Percentiles rank a stretch among this genome's conserved stretches.
These are phyloP conservation scores for Trichoderma erinaceum DNA, from an alignment of 495 filamentous ascomycete species.

Conservation along the genomic window DNA sequence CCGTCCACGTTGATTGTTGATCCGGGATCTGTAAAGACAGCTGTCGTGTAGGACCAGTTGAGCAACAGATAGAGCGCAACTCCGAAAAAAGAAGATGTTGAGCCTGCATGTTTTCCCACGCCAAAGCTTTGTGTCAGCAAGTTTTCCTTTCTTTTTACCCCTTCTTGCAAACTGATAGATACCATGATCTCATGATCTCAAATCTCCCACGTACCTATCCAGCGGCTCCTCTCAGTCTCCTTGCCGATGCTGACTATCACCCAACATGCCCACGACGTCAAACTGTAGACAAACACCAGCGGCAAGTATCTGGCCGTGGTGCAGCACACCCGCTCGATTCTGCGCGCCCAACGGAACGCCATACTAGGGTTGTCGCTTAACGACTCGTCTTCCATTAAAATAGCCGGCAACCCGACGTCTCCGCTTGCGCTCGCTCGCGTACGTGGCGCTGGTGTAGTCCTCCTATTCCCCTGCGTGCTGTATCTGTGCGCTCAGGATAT, in stretches of 20 bases:
- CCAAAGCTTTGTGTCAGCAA: constrained; percentile 16
- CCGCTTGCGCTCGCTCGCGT: background rate
- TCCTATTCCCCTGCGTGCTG: background rate
- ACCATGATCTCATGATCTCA: background rate
- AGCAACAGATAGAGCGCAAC: constrained; percentile 69
- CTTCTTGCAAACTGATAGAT: background rate
- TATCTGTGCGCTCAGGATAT: background rate
- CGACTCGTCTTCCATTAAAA: constrained; percentile 12
- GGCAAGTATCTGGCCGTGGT: constrained; percentile 76
- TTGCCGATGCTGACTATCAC: constrained; percentile 74
- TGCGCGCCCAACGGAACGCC: constrained; percentile 58
- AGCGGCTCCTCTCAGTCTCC: constrained; percentile 45
- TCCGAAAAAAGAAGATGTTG: constrained; percentile 48
- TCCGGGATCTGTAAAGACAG: constrained; percentile 88
- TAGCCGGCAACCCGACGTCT: background rate
- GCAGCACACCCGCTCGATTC: constrained; percentile 81
- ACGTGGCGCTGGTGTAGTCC: background rate
- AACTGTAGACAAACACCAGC: constrained; percentile 76
- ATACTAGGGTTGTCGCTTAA: constrained; percentile 21
- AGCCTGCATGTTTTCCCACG: constrained; percentile 28
- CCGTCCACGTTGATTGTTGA: constrained; percentile 48
- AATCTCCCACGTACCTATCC: constrained; percentile 55
- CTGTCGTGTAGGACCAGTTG: constrained; percentile 81
- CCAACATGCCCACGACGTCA: constrained; percentile 87
- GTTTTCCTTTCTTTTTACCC: background rate